phyloP scores from a whole-genome alignment of 441 rosid genomes.

The Melastoma candidum region DNA sequence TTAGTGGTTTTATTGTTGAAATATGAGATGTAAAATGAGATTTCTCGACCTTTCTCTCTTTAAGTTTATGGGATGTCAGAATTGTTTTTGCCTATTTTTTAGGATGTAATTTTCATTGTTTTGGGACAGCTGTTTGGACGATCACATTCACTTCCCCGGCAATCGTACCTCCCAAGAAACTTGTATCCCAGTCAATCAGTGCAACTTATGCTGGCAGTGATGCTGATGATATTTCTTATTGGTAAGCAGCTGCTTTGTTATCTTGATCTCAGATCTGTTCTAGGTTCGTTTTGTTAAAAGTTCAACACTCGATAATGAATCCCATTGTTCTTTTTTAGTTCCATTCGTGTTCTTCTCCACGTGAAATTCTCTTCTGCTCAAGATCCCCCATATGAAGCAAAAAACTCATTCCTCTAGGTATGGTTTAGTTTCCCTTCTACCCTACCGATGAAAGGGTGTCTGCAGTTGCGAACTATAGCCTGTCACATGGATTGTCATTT shows the following conservation, averaged over 20 bases:
- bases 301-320: no score
- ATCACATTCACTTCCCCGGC: constrained; percentile 36
- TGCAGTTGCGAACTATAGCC: no score
- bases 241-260: constrained; percentile 30
- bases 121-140: constrained; percentile 35
- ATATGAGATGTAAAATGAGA: background rate
- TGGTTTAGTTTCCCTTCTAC: no score
- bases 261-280: background rate
- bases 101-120: constrained; percentile 11
- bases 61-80: background rate
- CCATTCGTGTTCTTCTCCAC: no score
- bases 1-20: constrained; percentile 1
- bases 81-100: background rate
- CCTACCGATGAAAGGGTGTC: no score
- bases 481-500: no score
- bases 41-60: background rate
- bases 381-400: no score
- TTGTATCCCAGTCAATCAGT: constrained; percentile 45
- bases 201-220: constrained; percentile 49
- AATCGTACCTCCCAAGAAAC: constrained; percentile 30
- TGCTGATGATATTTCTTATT: constrained; percentile 54
- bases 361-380: no score
- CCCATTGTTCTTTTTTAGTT: no score
- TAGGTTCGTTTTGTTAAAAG: no score
- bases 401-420: no score